Evolutionary conservation across 208 protist species (phyloP).

Genomic region (Spongospora subterranea): DNA sequence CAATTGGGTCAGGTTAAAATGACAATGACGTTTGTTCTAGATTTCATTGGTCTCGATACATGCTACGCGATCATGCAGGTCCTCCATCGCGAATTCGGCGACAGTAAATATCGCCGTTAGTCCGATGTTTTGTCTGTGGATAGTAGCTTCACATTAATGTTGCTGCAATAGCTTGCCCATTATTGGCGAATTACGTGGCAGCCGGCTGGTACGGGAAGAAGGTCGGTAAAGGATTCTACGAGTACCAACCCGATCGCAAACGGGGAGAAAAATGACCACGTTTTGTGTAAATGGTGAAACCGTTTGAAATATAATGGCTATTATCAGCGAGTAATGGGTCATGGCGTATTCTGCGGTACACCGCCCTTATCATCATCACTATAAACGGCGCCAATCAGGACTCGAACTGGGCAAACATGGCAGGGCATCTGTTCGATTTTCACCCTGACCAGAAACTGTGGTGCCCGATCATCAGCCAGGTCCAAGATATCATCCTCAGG

Average conservation of each 20-base stretch:
- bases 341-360: background rate
- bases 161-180: slow-evolving; percentile 55
- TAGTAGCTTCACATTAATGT: background rate
- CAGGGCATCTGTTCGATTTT: slow-evolving; percentile 13
- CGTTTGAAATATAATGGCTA: background rate
- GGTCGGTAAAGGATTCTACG: slow-evolving; percentile 71
- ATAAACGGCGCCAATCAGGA: slow-evolving; percentile 20
- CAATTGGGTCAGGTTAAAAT: too few relatives aligned
- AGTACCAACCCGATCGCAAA: slow-evolving; percentile 38
- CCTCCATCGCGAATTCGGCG: slow-evolving; percentile 73
- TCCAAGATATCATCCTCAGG: background rate
- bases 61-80: slow-evolving; percentile 76
- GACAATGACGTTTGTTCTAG: slow-evolving; percentile 68
- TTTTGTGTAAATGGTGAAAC: background rate
- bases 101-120: slow-evolving; percentile 80
- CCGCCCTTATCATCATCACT: background rate
- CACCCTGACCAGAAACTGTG: background rate
- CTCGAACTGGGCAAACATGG: slow-evolving; percentile 35
- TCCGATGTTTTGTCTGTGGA: background rate
- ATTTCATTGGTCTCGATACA: slow-evolving; percentile 84
- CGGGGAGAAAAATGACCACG: background rate
- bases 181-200: slow-evolving; percentile 80
- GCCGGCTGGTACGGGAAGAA: slow-evolving; percentile 80
- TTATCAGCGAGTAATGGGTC: too few relatives aligned
- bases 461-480: background rate